Evolutionary conservation across 257 asterid genomes (phyloP).

Genomic region (Leonotis leonurus): DNA sequence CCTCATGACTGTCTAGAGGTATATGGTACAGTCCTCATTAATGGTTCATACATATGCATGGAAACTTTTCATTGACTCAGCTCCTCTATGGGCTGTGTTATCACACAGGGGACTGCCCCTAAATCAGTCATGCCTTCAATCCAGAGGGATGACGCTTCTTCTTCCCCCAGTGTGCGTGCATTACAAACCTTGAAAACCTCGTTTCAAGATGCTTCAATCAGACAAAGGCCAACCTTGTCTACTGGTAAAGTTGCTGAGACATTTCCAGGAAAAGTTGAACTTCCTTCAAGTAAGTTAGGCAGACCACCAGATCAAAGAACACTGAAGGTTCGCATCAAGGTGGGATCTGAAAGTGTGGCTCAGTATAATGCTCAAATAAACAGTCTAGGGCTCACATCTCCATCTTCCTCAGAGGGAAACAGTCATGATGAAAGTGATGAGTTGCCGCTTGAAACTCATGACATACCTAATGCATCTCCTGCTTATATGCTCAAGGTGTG

Average conservation of each 20-base stretch:
- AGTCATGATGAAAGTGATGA: constrained; percentile 62
- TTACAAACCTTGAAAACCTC: constrained; percentile 30
- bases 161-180: constrained; percentile 20
- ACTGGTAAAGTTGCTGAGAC: constrained; percentile 38
- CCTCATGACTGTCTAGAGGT: constrained; percentile 50
- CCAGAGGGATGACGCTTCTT: constrained; percentile 33
- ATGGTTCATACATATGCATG: constrained; percentile 16
- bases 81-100: constrained; percentile 24
- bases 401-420: constrained; percentile 70
- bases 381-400: constrained; percentile 78
- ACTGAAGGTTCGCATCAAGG: constrained; percentile 69
- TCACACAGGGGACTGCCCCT: constrained; percentile 45
- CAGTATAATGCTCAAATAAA: constrained; percentile 61
- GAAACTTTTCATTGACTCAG: constrained; percentile 22
- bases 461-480: constrained; percentile 43
- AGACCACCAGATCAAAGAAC: constrained; percentile 37
- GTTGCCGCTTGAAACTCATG: constrained; percentile 30
- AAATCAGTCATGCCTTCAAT: constrained; percentile 26
- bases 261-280: constrained; percentile 31
- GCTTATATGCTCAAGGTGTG: constrained; percentile 55
- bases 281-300: constrained; percentile 35
- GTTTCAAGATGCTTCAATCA: constrained; percentile 28
- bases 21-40: constrained; percentile 17
- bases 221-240: constrained; percentile 30
- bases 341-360: constrained; percentile 52